phyloP scores from a whole-genome alignment of 441 rosid species.

The Daphne laureola region DNA sequence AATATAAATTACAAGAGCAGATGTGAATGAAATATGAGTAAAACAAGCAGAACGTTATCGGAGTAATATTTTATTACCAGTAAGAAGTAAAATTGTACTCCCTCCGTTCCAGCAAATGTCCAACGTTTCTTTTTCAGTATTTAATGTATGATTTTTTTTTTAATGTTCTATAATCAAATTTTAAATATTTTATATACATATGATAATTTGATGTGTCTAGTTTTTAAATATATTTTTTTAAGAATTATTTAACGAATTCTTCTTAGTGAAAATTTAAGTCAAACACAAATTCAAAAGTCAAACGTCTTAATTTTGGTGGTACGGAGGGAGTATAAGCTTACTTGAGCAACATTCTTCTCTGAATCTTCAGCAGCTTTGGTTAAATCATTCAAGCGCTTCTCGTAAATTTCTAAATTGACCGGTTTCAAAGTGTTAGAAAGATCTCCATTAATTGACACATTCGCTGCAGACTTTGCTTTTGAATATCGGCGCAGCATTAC shows the following conservation, averaged over 20 bases:
- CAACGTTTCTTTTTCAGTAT: too few species aligned
- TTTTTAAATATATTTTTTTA: too few species aligned
- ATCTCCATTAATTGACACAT: constrained; percentile 65
- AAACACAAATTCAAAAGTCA: too few species aligned
- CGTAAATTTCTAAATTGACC: constrained; percentile 53
- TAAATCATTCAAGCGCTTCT: constrained; percentile 75
- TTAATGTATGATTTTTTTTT: too few species aligned
- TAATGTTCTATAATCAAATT: too few species aligned
- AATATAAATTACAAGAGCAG: constrained; percentile 1
- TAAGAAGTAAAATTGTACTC: neutral
- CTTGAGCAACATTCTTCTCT: constrained; percentile 56
- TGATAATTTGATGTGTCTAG: too few species aligned
- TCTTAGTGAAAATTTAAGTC: too few species aligned
- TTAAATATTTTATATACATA: too few species aligned
- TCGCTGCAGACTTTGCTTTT: constrained; percentile 69
- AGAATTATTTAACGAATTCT: too few species aligned
- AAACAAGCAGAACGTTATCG: neutral
- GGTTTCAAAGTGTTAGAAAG: constrained; percentile 50
- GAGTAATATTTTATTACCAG: neutral
- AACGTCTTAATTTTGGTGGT: too few species aligned
- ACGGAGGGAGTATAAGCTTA: too few species aligned
- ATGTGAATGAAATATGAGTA: constrained; percentile 3
- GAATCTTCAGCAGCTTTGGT: constrained; percentile 77
- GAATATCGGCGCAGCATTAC: constrained; percentile 98
- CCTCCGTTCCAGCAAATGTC: too few species aligned